These are phyloP conservation scores for Aphanomyces euteiches DNA, from an alignment of 352 stramenopile species.

Conservation along the genomic window DNA sequence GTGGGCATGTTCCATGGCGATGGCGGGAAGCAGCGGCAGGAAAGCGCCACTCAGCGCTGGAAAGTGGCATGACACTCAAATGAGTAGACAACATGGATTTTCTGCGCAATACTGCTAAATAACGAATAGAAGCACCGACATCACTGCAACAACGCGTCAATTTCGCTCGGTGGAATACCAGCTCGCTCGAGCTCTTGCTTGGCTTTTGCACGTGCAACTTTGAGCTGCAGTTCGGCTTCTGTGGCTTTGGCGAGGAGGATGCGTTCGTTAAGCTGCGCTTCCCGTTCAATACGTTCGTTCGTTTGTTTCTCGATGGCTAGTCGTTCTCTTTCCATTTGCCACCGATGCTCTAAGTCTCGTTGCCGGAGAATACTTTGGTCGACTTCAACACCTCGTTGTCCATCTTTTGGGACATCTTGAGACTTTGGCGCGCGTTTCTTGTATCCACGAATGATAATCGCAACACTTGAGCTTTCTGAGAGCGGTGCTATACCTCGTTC, in stretches of 20 bases:
- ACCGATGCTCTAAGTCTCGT: constrained; percentile 14
- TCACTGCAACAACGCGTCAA: not conserved
- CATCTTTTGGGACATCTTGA: not conserved
- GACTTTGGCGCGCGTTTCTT: constrained; percentile 11
- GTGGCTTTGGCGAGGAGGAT: not conserved
- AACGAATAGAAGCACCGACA: not conserved
- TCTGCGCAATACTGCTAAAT: constrained; percentile 2
- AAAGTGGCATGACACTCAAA: too few relatives aligned
- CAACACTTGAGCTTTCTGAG: not conserved
- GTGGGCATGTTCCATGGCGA: too few relatives aligned
- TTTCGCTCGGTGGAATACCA: not conserved
- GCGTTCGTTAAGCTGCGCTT: constrained; percentile 5
- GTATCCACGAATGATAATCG: constrained; percentile 14
- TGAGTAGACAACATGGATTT: not conserved
- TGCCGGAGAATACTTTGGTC: not conserved
- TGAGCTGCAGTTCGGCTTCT: constrained; percentile 18
- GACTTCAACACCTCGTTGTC: not conserved
- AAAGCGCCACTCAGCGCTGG: too few relatives aligned
- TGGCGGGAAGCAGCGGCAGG: too few relatives aligned
- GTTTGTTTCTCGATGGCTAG: constrained; percentile 7
- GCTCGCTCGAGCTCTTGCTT: constrained; percentile 8
- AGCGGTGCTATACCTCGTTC: not conserved
- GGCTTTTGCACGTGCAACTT: constrained; percentile 5
- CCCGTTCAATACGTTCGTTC: not conserved
- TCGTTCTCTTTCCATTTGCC: constrained; percentile 11